phyloP scores from a whole-genome alignment of 1,284 basidiomycete genomes.

The Cutaneotrichosporon arboriforme region DNA sequence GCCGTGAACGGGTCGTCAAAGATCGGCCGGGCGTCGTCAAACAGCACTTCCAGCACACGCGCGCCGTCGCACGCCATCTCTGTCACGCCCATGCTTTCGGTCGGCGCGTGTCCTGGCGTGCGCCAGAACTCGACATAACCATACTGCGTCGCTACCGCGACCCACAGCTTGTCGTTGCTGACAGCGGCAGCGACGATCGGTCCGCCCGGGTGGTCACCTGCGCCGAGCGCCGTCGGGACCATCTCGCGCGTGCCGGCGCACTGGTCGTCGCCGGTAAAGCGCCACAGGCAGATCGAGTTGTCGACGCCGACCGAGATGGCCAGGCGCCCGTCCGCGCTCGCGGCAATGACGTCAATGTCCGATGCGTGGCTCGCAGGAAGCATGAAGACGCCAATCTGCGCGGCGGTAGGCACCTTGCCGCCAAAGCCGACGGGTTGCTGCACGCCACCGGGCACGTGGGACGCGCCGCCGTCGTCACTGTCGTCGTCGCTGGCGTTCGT shows the following conservation, averaged over 20 bases:
- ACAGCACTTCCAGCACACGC: conserved; percentile 4
- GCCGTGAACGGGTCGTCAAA: conserved; percentile 19
- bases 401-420: conserved; percentile 1
- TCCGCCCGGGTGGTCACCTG: conserved; percentile 7
- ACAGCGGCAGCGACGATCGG: conserved; percentile 26
- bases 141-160: conserved; percentile 10
- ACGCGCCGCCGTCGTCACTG: conserved; percentile 4
- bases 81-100: conserved; percentile 1
- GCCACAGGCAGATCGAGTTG: conserved; percentile 51
- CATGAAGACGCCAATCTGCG: conserved; percentile 54
- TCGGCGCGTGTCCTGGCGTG: conserved; percentile 13
- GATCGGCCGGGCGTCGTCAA: conserved; percentile 5
- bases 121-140: conserved; percentile 14
- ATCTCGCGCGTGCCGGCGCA: conserved; percentile 29
- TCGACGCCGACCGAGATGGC: conserved; percentile 68
- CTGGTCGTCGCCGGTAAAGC: conserved; percentile 21
- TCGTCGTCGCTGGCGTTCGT: conserved; percentile 18
- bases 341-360: conserved; percentile 74
- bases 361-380: conserved; percentile 68
- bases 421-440: not conserved
- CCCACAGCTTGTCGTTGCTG: conserved; percentile 6
- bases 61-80: not conserved
- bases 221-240: conserved; percentile 10
- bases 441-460: not conserved
- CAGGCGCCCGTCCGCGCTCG: conserved; percentile 60